phyloP scores from a whole-genome alignment of 257 asterid genomes.

The Agastache rugosa region DNA sequence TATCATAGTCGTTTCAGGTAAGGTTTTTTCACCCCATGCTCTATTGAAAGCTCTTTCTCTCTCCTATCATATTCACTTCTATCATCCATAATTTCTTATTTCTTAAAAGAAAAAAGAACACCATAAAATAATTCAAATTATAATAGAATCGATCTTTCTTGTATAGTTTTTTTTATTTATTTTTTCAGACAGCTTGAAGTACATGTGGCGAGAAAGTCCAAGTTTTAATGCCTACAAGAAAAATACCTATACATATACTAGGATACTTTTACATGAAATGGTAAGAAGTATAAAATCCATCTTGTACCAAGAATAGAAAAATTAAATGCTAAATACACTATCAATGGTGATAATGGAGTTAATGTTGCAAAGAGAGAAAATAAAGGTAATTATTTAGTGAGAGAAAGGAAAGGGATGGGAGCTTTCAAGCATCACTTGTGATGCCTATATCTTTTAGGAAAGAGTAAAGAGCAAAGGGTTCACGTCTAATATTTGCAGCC shows the following conservation, averaged over 20 bases:
- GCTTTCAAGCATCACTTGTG: constrained; percentile 17
- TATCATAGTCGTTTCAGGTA: neutral
- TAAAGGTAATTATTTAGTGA: neutral
- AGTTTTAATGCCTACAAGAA: too few species aligned
- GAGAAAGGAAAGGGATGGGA: constrained; percentile 26
- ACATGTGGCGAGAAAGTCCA: too few species aligned
- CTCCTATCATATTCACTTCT: neutral
- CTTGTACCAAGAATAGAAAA: neutral
- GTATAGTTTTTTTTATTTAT: too few species aligned
- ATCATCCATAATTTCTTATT: neutral
- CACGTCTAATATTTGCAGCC: constrained; percentile 20
- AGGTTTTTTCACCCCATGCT: constrained; percentile 1
- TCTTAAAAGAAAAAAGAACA: too few species aligned
- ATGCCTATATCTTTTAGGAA: constrained; percentile 21
- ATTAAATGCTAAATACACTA: neutral
- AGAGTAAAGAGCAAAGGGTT: constrained; percentile 15
- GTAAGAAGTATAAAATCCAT: neutral
- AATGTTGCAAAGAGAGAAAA: neutral
- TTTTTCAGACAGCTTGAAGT: too few species aligned
- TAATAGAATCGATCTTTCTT: too few species aligned
- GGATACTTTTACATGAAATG: too few species aligned
- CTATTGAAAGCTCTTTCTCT: neutral
- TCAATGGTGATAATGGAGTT: neutral
- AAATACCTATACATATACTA: neutral
- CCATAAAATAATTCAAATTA: neutral